phyloP scores from a whole-genome alignment of 257 asterid genomes.

The Gynochthodes officinalis region DNA sequence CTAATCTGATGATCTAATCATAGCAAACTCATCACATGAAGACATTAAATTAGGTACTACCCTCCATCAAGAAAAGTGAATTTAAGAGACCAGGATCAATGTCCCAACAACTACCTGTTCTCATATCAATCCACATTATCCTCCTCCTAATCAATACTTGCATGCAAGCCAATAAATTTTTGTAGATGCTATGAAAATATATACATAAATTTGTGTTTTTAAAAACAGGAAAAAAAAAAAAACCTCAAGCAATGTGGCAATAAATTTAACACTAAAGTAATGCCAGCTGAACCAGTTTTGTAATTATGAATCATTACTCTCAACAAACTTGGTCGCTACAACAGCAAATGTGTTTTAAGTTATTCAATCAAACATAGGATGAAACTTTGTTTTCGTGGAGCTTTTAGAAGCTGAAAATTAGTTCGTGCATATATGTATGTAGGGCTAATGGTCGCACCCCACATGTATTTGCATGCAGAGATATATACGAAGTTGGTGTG shows the following conservation, averaged over 20 bases:
- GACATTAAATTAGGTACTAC: neutral
- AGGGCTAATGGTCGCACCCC: constrained; percentile 17
- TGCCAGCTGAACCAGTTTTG: too few species aligned
- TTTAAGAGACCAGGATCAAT: neutral
- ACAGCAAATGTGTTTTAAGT: neutral
- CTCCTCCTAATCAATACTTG: neutral
- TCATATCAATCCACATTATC: neutral
- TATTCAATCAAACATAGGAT: neutral
- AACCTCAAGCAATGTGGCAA: too few species aligned
- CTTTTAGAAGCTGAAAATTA: neutral
- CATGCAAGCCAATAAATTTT: too few species aligned
- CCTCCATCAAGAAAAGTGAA: neutral
- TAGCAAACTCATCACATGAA: constrained; percentile 6
- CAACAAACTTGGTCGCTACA: constrained; percentile 9
- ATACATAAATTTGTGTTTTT: too few species aligned
- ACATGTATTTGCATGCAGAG: constrained; percentile 18
- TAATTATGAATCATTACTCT: constrained; percentile 6
- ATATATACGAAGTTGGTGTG: constrained; percentile 16
- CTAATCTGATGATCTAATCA: constrained; percentile 22
- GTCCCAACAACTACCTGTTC: neutral
- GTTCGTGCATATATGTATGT: neutral
- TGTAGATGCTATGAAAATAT: too few species aligned
- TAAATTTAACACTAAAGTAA: too few species aligned
- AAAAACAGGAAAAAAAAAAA: too few species aligned
- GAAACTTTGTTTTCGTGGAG: too few species aligned